Evolutionary conservation across 495 filamentous ascomycete species (phyloP), one percentile per base, ranked within the genome.

Genomic region (Rostrohypoxylon terebratum): DNA sequence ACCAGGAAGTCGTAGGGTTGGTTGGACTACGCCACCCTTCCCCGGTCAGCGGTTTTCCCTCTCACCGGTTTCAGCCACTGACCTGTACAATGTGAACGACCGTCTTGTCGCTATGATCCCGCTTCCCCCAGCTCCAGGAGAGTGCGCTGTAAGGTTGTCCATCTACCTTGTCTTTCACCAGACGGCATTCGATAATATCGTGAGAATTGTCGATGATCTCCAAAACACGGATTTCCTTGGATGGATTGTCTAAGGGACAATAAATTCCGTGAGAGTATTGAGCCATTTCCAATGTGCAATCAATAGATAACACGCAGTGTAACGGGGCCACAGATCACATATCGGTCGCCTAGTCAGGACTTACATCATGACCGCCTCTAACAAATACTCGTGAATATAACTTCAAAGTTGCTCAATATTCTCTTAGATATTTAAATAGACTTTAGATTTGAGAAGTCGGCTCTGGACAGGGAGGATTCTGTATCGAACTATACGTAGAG

Each of bases 231-330:
- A 59, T 33, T 21, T 70, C 67, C 10, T 63, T 64, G 0, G 67
- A 63, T 42, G 59, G 67, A 10, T 70, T 42, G 20, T 31, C 44
- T 8, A 70, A 18, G n/a, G 59, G 60, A n/a, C 67, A 70, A n/a
- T 28, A 10, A 18, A 40, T 25, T 2, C 28, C 33, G 21, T 64
- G 16, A 8, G 55, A 67, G 8, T 53, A 67, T 4, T 7, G 53
- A 8, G 53, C 31, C 33, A 57, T 57, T 57, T 18, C 14, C 6
- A 28, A 28, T 28, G 3, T 28, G 3, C 28, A 28, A 28, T 28
- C n/a, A 55, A 34, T 36, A n/a, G 1, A 34, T 18, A 11, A 9
- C 9, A 20, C 9, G 31, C 25, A 18, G 14, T 25, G 21, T 54
- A n/a, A n/a, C n/a, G n/a, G n/a, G n/a, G n/a, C n/a, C n/a, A n/a